Conservation (phyloP, 129 eudicot genomes). For the Helichrysum umbraculigerum region DNA sequence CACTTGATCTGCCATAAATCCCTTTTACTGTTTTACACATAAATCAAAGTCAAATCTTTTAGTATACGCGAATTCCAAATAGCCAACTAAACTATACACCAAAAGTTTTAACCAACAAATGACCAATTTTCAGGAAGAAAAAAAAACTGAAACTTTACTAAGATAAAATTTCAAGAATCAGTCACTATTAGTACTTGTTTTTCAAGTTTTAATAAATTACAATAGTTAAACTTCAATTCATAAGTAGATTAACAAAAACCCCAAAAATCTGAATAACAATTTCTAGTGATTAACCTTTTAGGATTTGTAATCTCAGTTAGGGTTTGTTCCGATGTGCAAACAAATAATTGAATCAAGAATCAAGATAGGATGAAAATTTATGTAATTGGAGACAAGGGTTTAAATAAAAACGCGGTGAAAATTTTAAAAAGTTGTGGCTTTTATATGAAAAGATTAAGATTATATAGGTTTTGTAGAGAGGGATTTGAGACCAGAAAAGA, state of each 20-base stretch:
- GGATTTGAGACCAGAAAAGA: background rate
- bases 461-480: slow-evolving; percentile 6
- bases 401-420: background rate
- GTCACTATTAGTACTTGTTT: background rate
- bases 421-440: background rate
- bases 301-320: slow-evolving; percentile 4
- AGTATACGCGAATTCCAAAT: background rate
- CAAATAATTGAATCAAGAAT: background rate
- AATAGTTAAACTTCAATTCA: background rate
- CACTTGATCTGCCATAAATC: slow-evolving; percentile 66
- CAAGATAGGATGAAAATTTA: background rate
- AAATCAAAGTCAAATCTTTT: background rate
- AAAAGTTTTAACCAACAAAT: background rate
- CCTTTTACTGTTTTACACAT: slow-evolving; percentile 4
- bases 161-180: background rate
- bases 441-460: background rate
- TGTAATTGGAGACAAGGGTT: background rate
- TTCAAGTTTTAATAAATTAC: background rate
- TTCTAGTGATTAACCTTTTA: background rate
- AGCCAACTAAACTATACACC: background rate
- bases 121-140: background rate
- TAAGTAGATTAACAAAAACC: background rate
- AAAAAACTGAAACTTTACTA: background rate
- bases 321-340: slow-evolving; percentile 8
- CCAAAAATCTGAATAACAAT: background rate